Base-by-base conservation (phyloP, 805 yeast species). In the Saccharomycopsis synnaedendra region DNA sequence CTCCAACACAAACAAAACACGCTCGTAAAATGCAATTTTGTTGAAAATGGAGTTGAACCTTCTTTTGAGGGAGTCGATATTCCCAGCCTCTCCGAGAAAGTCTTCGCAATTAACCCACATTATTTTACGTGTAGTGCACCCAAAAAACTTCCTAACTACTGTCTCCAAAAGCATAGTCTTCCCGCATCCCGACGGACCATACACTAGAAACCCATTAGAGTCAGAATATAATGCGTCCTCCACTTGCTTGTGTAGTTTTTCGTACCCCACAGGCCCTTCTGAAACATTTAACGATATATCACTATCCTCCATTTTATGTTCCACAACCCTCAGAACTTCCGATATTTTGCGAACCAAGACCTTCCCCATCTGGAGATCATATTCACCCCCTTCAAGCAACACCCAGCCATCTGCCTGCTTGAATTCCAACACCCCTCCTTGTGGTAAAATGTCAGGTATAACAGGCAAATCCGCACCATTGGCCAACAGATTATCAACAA, bases 161-260 rank as follows among this genome's bases (percentile, higher is more conserved):
- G 70, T 65, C 3, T 68, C 61, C 10, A 79, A 57, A 2, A 82
- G 52, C 1, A 77, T 63, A 0, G 93, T 67, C 60, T 90, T 90
- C 0, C 97, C 97, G 52, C 86, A 74, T 0, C 96, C 97, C 1
- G 85, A 67, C 28, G 79, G 64, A 0, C 97, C 97, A 55, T 78
- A 72, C 0, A 89, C 57, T 46, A 87, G 64, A 0, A 78, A 66
- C 1, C 90, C 85, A 5, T 71, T 60, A 44, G 69, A 70, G 5
- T 73, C 74, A 39, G 71, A 61, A 5, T 67, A 57, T 3, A 80
- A 56, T 0, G 71, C 59, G 5, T 67, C 68, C 5, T 63, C 54
- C 7, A 78, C 56, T 3, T 65, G 63, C 0, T 59, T 62, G 7
- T 80, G 55, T 4, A 68, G 56, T 3, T 62, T 56, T 32, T 78